Evolutionary conservation across 129 eudicot genomes (phyloP).

Genomic region (Helianthus annuus): DNA sequence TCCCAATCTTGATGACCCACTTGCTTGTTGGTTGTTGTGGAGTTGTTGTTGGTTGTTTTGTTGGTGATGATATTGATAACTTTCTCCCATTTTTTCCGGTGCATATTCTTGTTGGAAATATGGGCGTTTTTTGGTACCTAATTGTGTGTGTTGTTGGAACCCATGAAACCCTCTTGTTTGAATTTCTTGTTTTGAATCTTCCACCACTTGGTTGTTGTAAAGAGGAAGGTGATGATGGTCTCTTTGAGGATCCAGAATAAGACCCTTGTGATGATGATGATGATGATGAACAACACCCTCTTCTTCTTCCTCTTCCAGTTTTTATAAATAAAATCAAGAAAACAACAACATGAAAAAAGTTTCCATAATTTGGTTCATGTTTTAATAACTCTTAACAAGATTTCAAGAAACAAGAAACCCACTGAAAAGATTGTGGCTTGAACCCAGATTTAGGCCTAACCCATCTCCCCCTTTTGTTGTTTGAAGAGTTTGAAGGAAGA

Average conservation of each 20-base stretch:
- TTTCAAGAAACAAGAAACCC: too few species aligned
- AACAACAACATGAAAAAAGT: slow-evolving; percentile 6
- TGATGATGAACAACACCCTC: not conserved
- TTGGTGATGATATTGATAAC: slow-evolving; percentile 24
- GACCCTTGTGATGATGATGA: slow-evolving; percentile 44
- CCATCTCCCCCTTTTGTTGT: slow-evolving; percentile 24
- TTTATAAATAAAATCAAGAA: slow-evolving; percentile 4
- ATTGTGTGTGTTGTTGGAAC: slow-evolving; percentile 47
- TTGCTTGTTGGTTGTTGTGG: slow-evolving; percentile 14
- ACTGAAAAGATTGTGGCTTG: too few species aligned
- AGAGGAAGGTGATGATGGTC: slow-evolving; percentile 38
- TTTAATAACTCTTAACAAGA: slow-evolving; percentile 14
- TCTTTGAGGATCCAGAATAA: slow-evolving; percentile 86
- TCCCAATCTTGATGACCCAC: slow-evolving; percentile 55
- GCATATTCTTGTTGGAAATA: slow-evolving; percentile 56
- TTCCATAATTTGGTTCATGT: slow-evolving; percentile 15
- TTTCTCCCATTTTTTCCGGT: slow-evolving; percentile 64
- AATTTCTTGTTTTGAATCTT: slow-evolving; percentile 11
- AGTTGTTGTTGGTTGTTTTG: too few species aligned
- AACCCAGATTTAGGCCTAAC: slow-evolving; percentile 18
- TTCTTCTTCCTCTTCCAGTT: slow-evolving; percentile 69
- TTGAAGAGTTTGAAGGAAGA: slow-evolving; percentile 6
- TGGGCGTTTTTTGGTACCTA: slow-evolving; percentile 35
- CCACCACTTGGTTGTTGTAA: slow-evolving; percentile 11
- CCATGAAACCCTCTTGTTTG: slow-evolving; percentile 38